phyloP scores from a whole-genome alignment of 139 green algal genomes.

The Chloropicon primus region DNA sequence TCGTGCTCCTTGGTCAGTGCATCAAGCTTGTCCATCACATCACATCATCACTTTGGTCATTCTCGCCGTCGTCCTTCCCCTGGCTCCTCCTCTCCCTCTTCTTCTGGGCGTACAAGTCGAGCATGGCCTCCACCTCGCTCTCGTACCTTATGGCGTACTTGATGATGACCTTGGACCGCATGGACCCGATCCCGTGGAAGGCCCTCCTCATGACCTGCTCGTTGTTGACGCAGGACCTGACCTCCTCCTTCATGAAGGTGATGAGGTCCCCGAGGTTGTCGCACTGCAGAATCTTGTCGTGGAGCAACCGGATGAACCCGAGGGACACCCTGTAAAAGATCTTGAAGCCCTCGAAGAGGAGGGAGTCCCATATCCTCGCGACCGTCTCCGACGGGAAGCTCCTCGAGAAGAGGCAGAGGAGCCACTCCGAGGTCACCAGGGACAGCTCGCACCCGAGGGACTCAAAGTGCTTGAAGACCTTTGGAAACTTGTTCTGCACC shows the following conservation, averaged over 20 bases:
- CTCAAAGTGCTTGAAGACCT: slow-evolving; percentile 16
- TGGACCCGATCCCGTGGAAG: neutral
- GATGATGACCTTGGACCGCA: neutral
- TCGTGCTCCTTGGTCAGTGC: slow-evolving; percentile 33
- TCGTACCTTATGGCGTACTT: neutral
- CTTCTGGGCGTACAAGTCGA: neutral
- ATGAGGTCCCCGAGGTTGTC: slow-evolving; percentile 19
- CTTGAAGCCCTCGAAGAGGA: slow-evolving; percentile 24
- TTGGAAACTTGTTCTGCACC: slow-evolving; percentile 23
- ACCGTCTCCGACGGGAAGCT: slow-evolving; percentile 23
- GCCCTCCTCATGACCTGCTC: neutral
- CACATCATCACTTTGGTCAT: no score
- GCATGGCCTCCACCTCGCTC: neutral
- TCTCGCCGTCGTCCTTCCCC: neutral
- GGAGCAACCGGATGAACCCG: slow-evolving; percentile 16
- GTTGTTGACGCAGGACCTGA: neutral
- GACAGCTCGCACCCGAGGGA: slow-evolving; percentile 20
- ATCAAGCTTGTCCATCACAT: slow-evolving; percentile 42
- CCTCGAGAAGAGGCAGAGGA: slow-evolving; percentile 29
- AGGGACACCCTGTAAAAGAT: slow-evolving; percentile 23
- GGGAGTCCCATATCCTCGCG: slow-evolving; percentile 18
- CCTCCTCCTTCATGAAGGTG: slow-evolving; percentile 4
- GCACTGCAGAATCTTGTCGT: slow-evolving; percentile 5
- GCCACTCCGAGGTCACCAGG: slow-evolving; percentile 27
- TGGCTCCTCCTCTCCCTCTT: neutral